A percentile compares a stretch with the other conserved stretches of the same genome.
Evolutionary conservation across 352 stramenopile genomes (phyloP).

Genomic region (Lagenidium giganteum): DNA sequence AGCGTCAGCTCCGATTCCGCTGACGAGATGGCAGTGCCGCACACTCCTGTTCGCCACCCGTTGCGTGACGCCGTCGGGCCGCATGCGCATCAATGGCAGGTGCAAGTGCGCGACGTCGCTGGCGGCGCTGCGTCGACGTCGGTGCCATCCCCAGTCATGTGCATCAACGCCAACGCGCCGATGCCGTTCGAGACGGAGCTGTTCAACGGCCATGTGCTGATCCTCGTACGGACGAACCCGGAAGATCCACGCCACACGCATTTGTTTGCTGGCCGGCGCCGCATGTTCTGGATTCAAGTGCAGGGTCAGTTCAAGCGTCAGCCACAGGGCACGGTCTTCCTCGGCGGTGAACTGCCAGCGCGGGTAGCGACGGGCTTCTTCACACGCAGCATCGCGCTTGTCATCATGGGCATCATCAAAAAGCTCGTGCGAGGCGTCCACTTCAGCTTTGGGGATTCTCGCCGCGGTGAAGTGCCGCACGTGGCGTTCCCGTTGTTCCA

Average conservation of each 20-base stretch:
- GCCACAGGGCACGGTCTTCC: slow-evolving; percentile 40
- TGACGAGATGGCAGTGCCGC: no score
- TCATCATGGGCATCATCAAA: slow-evolving; percentile 65
- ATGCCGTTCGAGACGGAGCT: slow-evolving; percentile 78
- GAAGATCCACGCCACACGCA: slow-evolving; percentile 30
- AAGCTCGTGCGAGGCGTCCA: slow-evolving; percentile 41
- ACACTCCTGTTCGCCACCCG: no score
- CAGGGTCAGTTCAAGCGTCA: slow-evolving; percentile 58
- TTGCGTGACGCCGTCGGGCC: no score
- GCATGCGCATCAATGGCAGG: no score
- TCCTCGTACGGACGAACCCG: slow-evolving; percentile 63
- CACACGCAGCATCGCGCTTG: slow-evolving; percentile 50
- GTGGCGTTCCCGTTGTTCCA: slow-evolving; percentile 69
- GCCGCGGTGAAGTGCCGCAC: slow-evolving; percentile 34
- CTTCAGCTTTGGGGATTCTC: slow-evolving; percentile 52
- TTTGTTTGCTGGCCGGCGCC: slow-evolving; percentile 44
- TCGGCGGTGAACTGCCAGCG: slow-evolving; percentile 59
- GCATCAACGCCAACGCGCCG: slow-evolving; percentile 46
- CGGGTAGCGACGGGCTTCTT: slow-evolving; percentile 51
- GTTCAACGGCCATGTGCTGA: slow-evolving; percentile 63
- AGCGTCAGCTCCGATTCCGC: no score
- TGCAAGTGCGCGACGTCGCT: no score
- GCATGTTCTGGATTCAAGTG: slow-evolving; percentile 80
- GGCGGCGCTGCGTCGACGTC: slow-evolving; percentile 1
- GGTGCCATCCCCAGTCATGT: slow-evolving; percentile 18